phyloP scores from a whole-genome alignment of 208 protist genomes.

The Trypanosoma conorhini region DNA sequence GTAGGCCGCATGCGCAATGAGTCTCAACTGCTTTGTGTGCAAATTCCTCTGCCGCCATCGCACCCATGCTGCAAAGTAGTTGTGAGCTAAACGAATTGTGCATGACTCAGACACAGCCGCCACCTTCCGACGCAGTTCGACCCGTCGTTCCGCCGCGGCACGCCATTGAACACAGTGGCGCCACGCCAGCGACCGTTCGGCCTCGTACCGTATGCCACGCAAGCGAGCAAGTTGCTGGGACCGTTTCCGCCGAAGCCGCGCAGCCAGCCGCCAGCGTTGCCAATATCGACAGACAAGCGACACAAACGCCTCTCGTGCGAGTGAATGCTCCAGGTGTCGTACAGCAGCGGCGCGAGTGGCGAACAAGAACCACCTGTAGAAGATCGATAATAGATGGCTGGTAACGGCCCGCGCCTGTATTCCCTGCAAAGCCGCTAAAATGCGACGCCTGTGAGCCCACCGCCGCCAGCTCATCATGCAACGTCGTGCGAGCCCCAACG shows the following conservation, averaged over 20 bases:
- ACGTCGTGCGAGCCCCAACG: background rate
- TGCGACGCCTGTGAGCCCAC: background rate
- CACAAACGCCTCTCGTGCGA: background rate
- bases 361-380: conserved; percentile 24
- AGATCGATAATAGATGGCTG: background rate
- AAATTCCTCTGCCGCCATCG: background rate
- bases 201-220: conserved; percentile 3
- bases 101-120: background rate
- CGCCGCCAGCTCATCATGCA: conserved; percentile 11
- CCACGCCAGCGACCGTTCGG: background rate
- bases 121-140: background rate
- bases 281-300: conserved; percentile 7
- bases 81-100: background rate
- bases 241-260: background rate
- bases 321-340: background rate
- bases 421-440: background rate
- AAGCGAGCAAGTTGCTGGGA: background rate
- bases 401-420: background rate
- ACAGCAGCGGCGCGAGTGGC: conserved; percentile 1
- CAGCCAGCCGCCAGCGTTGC: background rate
- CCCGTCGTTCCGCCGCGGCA: background rate
- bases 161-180: conserved; percentile 1
- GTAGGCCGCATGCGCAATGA: conserved; percentile 19
- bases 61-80: conserved; percentile 15
- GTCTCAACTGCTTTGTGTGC: conserved; percentile 7